phyloP scores from a whole-genome alignment of 495 filamentous ascomycete species.

The Penicillium angulare region DNA sequence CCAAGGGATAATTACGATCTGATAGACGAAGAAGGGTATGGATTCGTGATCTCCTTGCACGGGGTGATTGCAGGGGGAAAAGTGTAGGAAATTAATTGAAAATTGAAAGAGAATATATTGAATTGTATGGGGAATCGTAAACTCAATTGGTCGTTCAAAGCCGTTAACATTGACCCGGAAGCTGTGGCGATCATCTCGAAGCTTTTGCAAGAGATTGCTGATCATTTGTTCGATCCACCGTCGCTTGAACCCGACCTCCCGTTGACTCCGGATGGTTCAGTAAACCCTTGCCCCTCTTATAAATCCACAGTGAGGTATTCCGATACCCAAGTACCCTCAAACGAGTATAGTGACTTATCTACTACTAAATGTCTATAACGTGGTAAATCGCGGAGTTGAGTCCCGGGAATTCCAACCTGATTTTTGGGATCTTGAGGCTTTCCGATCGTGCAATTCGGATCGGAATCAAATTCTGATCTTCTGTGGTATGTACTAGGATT shows the following conservation, averaged over 20 bases:
- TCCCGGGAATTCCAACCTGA: neutral
- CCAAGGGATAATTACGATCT: conserved; percentile 3
- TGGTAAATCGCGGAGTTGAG: conserved; percentile 22
- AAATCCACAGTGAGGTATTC: too few relatives aligned
- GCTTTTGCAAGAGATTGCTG: conserved; percentile 9
- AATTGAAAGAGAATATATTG: neutral
- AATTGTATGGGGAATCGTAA: neutral
- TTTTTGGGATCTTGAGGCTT: too few relatives aligned
- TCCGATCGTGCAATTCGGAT: too few relatives aligned
- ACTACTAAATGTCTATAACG: conserved; percentile 16
- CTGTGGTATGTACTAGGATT: too few relatives aligned
- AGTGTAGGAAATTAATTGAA: neutral
- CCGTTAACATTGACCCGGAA: neutral
- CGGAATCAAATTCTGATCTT: too few relatives aligned
- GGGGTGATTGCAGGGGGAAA: conserved; percentile 1
- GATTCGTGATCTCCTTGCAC: conserved; percentile 10
- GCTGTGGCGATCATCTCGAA: neutral
- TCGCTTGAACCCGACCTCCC: conserved; percentile 7
- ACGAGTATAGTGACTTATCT: too few relatives aligned
- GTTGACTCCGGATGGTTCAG: conserved; percentile 2
- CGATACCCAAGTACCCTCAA: too few relatives aligned
- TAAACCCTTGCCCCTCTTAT: neutral
- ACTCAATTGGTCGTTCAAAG: too few relatives aligned
- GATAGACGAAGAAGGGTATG: neutral
- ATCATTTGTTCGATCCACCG: conserved; percentile 6